Base-by-base conservation (phyloP, 208 protist species). In the Wallacemonas sp. region DNA sequence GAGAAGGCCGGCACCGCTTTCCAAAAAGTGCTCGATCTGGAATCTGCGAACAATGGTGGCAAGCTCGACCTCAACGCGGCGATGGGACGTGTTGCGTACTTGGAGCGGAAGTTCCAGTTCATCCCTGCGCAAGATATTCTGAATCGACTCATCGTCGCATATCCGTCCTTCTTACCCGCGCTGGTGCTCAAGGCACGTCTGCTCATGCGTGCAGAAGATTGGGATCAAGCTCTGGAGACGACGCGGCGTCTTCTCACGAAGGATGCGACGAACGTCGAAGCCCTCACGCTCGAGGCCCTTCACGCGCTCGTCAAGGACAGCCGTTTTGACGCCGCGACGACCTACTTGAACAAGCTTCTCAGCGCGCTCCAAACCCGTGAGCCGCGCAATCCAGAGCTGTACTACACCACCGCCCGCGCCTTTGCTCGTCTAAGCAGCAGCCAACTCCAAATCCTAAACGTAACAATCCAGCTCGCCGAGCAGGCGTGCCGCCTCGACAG, bases 141-240 rank as follows among this genome's bases (percentile, higher is more conserved):
- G 21, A 93, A 94, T 64, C 73, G 79, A n/a, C 55, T 94, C 30
- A 77, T 93, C 39, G 93, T 93, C 11, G 70, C 68, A 17, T 77
- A 90, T 56, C 86, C 86, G 5, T 76, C 59, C 46, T 88, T 86
- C 53, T 82, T 75, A 9, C 71, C 87, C 12, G 81, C 84, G 1
- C 75, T 95, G 30, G 75, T 92, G n/a, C 72, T 82, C 21, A 96
- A 97, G 71, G 84, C 88, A 17, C 82, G 80, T 2, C 70, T 97
- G 49, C 78, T 97, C 17, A 86, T 98, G 73, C 75, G 78, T 47
- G 83, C 92, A 21, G 93, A 95, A 38, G 94, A 98, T 64, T 98
- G 96, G 96, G 90, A 96, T 11, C 95, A 97, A 71, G 82, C 83
- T 12, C 62, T 80, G 1, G 94, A 98, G 53, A 91, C 77, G 17